phyloP scores from a whole-genome alignment of 2,329 filamentous ascomycete genomes.

The Diplodia corticola region DNA sequence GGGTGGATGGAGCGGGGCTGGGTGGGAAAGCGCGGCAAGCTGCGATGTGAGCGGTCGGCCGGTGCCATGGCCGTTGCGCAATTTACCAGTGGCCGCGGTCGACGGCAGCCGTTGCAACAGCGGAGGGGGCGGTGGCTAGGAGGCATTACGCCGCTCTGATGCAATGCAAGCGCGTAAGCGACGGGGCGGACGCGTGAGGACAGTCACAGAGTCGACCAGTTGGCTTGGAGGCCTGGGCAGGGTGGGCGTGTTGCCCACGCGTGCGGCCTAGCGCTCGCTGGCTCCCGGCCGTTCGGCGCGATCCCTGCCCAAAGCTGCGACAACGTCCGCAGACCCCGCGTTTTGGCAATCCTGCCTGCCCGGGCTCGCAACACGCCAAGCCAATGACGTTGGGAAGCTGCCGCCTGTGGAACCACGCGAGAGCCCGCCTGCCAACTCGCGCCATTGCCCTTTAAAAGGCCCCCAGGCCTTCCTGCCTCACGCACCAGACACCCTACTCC shows the following conservation, averaged over 20 bases:
- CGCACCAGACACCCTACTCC: background rate
- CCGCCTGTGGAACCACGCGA: conserved; percentile 12
- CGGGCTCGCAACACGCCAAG: background rate
- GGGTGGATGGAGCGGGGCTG: background rate
- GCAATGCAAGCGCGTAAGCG: background rate
- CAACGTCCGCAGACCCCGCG: conserved; percentile 11
- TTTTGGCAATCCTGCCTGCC: background rate
- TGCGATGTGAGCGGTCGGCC: background rate
- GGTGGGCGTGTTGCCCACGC: background rate
- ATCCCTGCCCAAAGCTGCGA: conserved; percentile 7
- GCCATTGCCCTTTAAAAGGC: background rate
- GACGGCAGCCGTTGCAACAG: background rate
- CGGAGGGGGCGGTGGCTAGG: too few relatives aligned
- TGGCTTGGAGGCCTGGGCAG: background rate
- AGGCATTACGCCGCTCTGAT: background rate
- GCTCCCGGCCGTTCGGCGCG: background rate
- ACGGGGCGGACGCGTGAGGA: background rate
- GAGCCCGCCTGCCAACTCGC: background rate
- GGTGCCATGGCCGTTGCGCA: background rate
- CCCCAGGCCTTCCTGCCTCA: background rate
- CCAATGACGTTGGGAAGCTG: conserved; percentile 7
- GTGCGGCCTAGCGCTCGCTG: background rate
- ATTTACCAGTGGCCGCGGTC: background rate
- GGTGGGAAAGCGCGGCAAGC: background rate
- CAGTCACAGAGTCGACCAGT: background rate